Evolutionary conservation across 805 yeast genomes (phyloP).

Genomic region (Scheffersomyces ergatensis): DNA sequence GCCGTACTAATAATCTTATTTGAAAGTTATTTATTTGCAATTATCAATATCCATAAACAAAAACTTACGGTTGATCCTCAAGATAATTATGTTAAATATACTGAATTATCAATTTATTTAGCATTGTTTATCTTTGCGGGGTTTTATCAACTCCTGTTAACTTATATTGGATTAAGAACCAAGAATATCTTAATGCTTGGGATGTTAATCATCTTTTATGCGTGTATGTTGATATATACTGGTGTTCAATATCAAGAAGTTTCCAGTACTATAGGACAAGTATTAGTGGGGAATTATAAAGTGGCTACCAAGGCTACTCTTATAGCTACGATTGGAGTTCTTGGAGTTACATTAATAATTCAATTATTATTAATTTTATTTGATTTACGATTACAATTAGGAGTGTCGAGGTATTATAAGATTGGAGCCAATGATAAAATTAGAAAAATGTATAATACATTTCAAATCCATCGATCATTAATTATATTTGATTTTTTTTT

Average conservation of each 20-base stretch:
- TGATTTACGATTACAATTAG: slow-evolving; percentile 36
- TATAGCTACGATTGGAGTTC: slow-evolving; percentile 41
- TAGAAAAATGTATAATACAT: slow-evolving; percentile 31
- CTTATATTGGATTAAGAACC: slow-evolving; percentile 35
- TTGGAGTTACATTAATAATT: slow-evolving; percentile 32
- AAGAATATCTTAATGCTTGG: slow-evolving; percentile 40
- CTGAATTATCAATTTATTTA: slow-evolving; percentile 38
- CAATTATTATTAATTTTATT: slow-evolving; percentile 27
- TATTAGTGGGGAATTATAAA: slow-evolving; percentile 20
- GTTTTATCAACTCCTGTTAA: slow-evolving; percentile 37
- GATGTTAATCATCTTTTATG: slow-evolving; percentile 38
- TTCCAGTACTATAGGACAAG: slow-evolving; percentile 16
- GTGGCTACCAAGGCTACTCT: slow-evolving; percentile 34
- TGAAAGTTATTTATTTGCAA: slow-evolving; percentile 40
- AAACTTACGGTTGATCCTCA: slow-evolving; percentile 5
- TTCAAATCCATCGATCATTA: slow-evolving; percentile 36
- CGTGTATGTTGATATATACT: slow-evolving; percentile 44
- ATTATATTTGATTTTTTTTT: slow-evolving; percentile 34
- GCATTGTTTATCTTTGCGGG: slow-evolving; percentile 49
- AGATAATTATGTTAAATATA: slow-evolving; percentile 13
- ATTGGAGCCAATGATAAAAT: slow-evolving; percentile 46
- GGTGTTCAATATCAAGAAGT: slow-evolving; percentile 46
- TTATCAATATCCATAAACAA: slow-evolving; percentile 30
- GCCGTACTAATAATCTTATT: slow-evolving; percentile 33
- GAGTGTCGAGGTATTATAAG: slow-evolving; percentile 47